These are phyloP conservation scores for Trichopus zeylanicus DNA, from an alignment of 116 monocot species.

Conservation along the genomic window DNA sequence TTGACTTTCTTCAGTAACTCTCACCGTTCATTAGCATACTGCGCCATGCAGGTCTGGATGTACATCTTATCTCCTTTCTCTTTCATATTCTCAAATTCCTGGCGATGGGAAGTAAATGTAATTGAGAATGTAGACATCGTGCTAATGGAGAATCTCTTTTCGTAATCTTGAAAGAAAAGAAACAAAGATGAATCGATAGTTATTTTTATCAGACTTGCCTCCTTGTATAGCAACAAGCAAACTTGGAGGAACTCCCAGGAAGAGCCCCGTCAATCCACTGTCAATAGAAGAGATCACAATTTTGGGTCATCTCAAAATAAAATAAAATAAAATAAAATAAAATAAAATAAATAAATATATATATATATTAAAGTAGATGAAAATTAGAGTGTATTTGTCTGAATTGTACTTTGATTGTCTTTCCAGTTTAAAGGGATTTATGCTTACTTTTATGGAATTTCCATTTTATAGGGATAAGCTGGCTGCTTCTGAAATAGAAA, in stretches of 20 bases:
- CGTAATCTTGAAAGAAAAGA: not conserved
- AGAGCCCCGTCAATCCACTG: slow-evolving; percentile 95
- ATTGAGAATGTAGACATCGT: not conserved
- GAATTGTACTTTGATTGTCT: no score
- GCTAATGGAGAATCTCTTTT: not conserved
- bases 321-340: no score
- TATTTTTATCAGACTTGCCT: slow-evolving; percentile 25
- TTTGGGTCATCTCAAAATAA: no score
- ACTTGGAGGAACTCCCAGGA: slow-evolving; percentile 95
- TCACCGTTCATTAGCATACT: slow-evolving; percentile 87
- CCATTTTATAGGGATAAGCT: no score
- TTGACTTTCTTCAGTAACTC: slow-evolving; percentile 90
- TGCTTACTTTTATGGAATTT: no score
- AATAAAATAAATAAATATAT: no score
- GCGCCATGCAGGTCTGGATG: slow-evolving; percentile 96
- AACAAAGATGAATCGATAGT: not conserved
- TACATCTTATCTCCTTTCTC: slow-evolving; percentile 95
- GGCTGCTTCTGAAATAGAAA: not conserved
- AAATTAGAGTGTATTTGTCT: no score
- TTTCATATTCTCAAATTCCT: slow-evolving; percentile 99
- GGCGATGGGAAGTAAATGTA: not conserved
- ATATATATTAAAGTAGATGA: no score
- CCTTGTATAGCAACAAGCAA: slow-evolving; percentile 93
- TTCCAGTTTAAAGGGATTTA: no score
- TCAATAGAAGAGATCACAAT: no score